Evolutionary conservation across 495 filamentous ascomycete genomes (phyloP).

Genomic region (Glonium stellatum): DNA sequence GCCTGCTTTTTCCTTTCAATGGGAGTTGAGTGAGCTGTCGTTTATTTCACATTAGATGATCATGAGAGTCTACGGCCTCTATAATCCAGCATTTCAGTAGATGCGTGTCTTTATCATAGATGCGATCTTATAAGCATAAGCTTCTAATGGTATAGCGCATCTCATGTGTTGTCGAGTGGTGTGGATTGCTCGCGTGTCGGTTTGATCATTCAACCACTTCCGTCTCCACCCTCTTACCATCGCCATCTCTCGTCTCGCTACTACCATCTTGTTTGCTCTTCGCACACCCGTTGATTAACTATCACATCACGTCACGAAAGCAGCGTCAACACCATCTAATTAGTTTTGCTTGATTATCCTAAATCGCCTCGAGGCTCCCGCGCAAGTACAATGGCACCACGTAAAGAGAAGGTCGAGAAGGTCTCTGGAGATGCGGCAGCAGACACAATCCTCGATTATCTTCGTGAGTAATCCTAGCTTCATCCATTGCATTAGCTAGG

Average conservation of each 20-base stretch:
- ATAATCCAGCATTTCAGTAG: neutral
- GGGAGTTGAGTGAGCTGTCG: neutral
- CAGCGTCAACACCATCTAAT: neutral
- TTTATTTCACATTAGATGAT: neutral
- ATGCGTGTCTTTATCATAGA: neutral
- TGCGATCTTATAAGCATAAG: neutral
- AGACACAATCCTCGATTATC: constrained; percentile 50
- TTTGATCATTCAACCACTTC: neutral
- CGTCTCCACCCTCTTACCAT: neutral
- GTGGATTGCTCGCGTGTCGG: neutral
- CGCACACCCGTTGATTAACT: too few relatives aligned
- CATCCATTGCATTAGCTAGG: neutral
- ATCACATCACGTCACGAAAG: neutral
- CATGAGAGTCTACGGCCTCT: neutral
- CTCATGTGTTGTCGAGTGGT: neutral
- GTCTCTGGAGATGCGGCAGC: constrained; percentile 35
- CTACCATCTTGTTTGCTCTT: neutral
- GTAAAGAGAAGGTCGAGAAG: constrained; percentile 46
- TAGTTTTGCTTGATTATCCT: neutral
- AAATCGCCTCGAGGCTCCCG: neutral
- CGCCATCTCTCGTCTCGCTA: neutral
- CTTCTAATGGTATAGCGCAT: neutral
- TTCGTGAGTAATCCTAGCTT: constrained; percentile 42
- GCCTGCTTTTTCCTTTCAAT: neutral
- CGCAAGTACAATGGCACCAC: constrained; percentile 42